Conservation (phyloP, 2,329 filamentous ascomycete genomes). For the Aspergillaceae sp. region DNA sequence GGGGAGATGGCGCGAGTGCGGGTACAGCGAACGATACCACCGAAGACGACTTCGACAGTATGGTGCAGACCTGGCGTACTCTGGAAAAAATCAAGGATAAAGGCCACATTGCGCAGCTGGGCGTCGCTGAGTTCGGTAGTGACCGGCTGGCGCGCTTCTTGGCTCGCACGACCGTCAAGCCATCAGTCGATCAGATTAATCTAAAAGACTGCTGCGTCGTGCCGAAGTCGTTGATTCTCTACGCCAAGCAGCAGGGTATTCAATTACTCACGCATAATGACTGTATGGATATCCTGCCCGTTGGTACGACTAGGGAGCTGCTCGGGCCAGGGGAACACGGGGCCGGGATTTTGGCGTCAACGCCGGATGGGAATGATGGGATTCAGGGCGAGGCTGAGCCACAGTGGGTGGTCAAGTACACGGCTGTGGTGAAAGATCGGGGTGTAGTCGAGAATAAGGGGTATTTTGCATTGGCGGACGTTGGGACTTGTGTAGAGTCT, state of each 20-base stretch:
- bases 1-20: slow-evolving; percentile 32
- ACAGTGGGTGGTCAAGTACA: slow-evolving; percentile 96
- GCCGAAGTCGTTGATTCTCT: slow-evolving; percentile 72
- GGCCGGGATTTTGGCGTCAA: slow-evolving; percentile 63
- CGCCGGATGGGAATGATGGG: slow-evolving; percentile 43
- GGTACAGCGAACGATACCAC: slow-evolving; percentile 17
- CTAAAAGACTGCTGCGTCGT: slow-evolving; percentile 93
- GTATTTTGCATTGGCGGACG: slow-evolving; percentile 80
- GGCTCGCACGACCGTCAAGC: slow-evolving; percentile 59
- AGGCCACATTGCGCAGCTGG: slow-evolving; percentile 66
- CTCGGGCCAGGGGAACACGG: slow-evolving; percentile 64
- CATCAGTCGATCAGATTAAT: slow-evolving; percentile 91
- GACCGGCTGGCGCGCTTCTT: slow-evolving; percentile 74
- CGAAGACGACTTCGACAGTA: slow-evolving; percentile 47
- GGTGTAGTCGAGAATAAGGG: slow-evolving; percentile 98
- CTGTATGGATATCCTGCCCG: slow-evolving; percentile 81
- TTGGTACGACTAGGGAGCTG: slow-evolving; percentile 74
- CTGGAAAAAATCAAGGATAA: slow-evolving; percentile 65
- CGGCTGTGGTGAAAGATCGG: slow-evolving; percentile 83
- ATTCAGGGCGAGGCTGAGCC: slow-evolving; percentile 71
- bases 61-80: slow-evolving; percentile 59
- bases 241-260: slow-evolving; percentile 75
- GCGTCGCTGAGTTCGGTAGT: slow-evolving; percentile 84
- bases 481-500: slow-evolving; percentile 42
- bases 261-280: slow-evolving; percentile 91